Percentiles rank a stretch among this genome's conserved stretches.
Evolutionary conservation across 345 rosid genomes (phyloP).

Genomic region (Dipteronia dyeriana): DNA sequence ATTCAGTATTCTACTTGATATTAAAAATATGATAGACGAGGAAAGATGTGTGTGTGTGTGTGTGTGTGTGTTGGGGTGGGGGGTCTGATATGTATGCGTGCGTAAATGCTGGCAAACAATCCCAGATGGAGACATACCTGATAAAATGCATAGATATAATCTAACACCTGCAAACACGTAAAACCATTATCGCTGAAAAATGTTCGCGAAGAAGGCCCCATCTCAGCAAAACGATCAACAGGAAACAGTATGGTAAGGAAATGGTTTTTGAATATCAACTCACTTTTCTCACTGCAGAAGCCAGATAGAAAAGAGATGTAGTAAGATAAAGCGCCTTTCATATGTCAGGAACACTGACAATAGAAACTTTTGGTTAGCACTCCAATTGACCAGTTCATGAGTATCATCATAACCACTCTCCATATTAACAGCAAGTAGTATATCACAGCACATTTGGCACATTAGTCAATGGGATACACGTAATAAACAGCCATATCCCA

Average conservation of each 20-base stretch:
- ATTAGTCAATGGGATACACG: too few relatives aligned
- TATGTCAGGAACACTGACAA: neutral
- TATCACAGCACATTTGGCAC: too few relatives aligned
- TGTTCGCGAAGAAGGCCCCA: slow-evolving; percentile 88
- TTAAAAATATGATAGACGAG: too few relatives aligned
- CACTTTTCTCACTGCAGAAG: slow-evolving; percentile 72
- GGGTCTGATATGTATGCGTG: neutral
- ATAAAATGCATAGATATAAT: slow-evolving; percentile 69
- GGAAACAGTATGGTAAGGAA: slow-evolving; percentile 86
- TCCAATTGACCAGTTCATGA: neutral
- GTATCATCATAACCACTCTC: too few relatives aligned
- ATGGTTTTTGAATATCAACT: slow-evolving; percentile 66
- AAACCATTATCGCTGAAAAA: slow-evolving; percentile 83
- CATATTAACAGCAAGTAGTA: too few relatives aligned
- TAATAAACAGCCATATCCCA: too few relatives aligned
- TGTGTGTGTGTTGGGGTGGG: neutral
- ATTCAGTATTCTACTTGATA: too few relatives aligned
- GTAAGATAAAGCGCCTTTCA: slow-evolving; percentile 19
- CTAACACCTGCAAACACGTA: slow-evolving; percentile 73
- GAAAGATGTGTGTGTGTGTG: too few relatives aligned
- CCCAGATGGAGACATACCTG: slow-evolving; percentile 52
- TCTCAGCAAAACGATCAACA: slow-evolving; percentile 80
- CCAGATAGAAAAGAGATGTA: slow-evolving; percentile 10
- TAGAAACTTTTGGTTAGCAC: neutral
- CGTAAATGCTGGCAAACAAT: neutral